These are phyloP conservation scores for Suhomyces vadensis DNA, from an alignment of 805 yeast species.

Conservation along the genomic window DNA sequence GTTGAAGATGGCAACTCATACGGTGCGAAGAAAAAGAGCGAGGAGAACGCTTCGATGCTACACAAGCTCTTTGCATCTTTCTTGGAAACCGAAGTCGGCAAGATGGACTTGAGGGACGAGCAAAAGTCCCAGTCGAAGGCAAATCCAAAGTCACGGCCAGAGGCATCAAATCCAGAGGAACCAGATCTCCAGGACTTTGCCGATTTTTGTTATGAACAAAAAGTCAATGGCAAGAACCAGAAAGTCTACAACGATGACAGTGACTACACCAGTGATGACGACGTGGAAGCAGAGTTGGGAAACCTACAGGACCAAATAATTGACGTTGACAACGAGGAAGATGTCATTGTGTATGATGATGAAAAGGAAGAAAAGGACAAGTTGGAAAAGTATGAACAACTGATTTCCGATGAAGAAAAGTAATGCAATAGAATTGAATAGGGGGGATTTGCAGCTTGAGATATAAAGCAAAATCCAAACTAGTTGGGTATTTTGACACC, in stretches of 20 bases:
- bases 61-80: slow-evolving; percentile 4
- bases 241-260: slow-evolving; percentile 16
- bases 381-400: slow-evolving; percentile 5
- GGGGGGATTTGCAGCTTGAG: neutral
- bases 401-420: slow-evolving; percentile 1
- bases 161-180: neutral
- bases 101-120: neutral
- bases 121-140: neutral
- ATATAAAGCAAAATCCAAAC: neutral
- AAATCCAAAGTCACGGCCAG: neutral
- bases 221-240: neutral
- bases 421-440: slow-evolving; percentile 2
- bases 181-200: slow-evolving; percentile 12
- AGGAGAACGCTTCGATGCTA: slow-evolving; percentile 1
- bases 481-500: slow-evolving; percentile 29
- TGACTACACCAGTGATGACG: slow-evolving; percentile 3
- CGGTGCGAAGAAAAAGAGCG: neutral
- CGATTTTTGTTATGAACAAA: slow-evolving; percentile 9
- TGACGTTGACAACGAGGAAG: slow-evolving; percentile 16
- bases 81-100: neutral
- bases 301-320: slow-evolving; percentile 7
- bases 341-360: slow-evolving; percentile 12
- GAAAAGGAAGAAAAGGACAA: slow-evolving; percentile 9
- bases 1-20: neutral
- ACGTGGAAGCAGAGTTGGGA: slow-evolving; percentile 5